Evolutionary conservation across 345 rosid species (phyloP), one percentile per base, ranked within the genome.

Genomic region (Hirschfeldia incana): DNA sequence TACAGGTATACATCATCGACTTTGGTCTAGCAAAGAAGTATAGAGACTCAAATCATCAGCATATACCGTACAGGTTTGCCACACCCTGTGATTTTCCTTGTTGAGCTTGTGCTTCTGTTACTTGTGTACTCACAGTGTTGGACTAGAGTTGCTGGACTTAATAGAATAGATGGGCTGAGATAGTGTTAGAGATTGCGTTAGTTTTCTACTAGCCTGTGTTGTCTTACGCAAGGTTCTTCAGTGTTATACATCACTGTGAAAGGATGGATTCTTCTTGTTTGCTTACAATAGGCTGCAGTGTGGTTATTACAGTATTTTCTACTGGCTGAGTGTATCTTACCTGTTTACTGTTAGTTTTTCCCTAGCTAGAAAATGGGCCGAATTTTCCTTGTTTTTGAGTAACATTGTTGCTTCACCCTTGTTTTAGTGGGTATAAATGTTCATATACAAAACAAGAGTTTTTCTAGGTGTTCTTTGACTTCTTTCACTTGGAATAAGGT

Each of bases 11-110:
- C 76, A 55, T 87, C 75, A 92, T 92, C 73, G 97, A 92, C 87
- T 92, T 92, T 76, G 97, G 97, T 70, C 80, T 92, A 77, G 97
- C 96, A 69, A 92, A 92, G 94, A 89, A 88, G 84, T 92, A 88
- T 60, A 87, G 90, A 74, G 97, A 92, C 87, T 78, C 88, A 69
- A 91, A 89, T 10, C 89, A 92, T 82, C 96, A 89, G 72, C 97
- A 92, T 84, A 92, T 92, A 68, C 93, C 92, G 75, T 92, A 92
- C 76, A 92, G 96, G 96, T 92, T 77, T 46, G 83, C 62, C 65
- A 71, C 69, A 57, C 27, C 46, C 72, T 65, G 30, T 80, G 33
- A 13, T 42, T 71, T 55, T 69, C 71, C 17, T 62, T 55, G 55
- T 21, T 8, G 12, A 62, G 30, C 16, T 0, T 55, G 16, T 59